phyloP scores from a whole-genome alignment of 2,329 filamentous ascomycete genomes.

The Anisogramma anomala region DNA sequence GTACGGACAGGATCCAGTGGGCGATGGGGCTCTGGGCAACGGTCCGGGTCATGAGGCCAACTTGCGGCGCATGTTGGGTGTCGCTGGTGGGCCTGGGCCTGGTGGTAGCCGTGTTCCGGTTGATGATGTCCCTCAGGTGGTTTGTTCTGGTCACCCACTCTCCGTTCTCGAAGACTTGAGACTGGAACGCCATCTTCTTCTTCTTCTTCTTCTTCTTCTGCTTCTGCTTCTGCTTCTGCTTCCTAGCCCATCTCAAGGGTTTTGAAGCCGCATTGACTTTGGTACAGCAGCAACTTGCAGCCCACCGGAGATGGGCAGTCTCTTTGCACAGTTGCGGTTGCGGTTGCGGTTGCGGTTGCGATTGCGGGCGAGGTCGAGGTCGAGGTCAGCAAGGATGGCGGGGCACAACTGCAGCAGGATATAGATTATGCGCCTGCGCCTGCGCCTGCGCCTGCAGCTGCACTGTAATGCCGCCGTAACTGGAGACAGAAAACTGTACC shows the following conservation, averaged over 20 bases:
- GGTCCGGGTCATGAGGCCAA: constrained; percentile 70
- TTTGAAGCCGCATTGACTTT: too few species aligned
- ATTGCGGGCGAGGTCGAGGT: too few species aligned
- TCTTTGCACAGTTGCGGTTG: too few species aligned
- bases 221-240: constrained; percentile 3
- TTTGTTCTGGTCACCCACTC: constrained; percentile 46
- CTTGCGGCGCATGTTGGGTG: constrained; percentile 34
- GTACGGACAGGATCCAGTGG: constrained; percentile 68
- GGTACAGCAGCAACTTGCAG: too few species aligned
- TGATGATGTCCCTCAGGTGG: constrained; percentile 32
- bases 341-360: too few species aligned
- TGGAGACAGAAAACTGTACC: too few species aligned
- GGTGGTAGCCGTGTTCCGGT: constrained; percentile 26
- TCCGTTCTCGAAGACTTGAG: constrained; percentile 41
- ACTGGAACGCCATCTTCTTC: constrained; percentile 38
- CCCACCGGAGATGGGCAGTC: too few species aligned
- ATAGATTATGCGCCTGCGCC: too few species aligned
- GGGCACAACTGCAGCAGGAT: too few species aligned
- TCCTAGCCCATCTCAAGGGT: background rate
- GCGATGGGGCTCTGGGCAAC: constrained; percentile 64
- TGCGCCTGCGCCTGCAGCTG: too few species aligned
- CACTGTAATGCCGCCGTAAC: too few species aligned
- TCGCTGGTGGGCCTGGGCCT: constrained; percentile 21
- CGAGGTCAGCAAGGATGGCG: too few species aligned
- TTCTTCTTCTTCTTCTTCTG: background rate